Conservation (phyloP, 2,329 filamentous ascomycete genomes). For the Ophiostoma montium region DNA sequence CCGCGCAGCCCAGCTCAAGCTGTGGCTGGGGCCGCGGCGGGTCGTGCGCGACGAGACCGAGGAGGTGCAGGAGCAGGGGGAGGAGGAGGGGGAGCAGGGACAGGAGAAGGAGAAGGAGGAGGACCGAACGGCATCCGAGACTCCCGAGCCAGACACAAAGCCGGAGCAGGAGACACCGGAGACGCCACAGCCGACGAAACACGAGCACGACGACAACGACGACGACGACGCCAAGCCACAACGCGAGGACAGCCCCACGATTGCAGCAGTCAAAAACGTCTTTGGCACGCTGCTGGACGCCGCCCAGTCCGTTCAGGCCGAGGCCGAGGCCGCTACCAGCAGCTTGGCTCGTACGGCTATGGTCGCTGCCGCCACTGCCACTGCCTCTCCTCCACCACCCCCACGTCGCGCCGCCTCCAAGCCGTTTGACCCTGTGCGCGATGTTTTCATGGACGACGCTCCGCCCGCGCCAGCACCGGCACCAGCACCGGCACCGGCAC, state of each 20-base stretch:
- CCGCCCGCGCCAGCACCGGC: constrained; percentile 4
- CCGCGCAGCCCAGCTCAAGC: constrained; percentile 10
- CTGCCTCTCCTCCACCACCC: background rate
- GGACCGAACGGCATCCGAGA: background rate
- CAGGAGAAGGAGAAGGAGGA: background rate
- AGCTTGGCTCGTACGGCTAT: too few species aligned
- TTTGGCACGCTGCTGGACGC: background rate
- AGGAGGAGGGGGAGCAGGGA: constrained; percentile 5
- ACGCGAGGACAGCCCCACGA: background rate
- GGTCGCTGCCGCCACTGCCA: constrained; percentile 1
- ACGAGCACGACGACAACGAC: constrained; percentile 12
- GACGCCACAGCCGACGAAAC: background rate
- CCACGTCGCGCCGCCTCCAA: constrained; percentile 17
- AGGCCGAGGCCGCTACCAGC: background rate
- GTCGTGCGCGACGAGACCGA: constrained; percentile 9
- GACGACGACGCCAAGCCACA: too few species aligned
- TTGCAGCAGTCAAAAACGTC: background rate
- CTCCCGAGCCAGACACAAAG: too few species aligned
- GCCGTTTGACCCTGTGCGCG: constrained; percentile 31
- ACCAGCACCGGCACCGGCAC: background rate
- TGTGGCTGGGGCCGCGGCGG: constrained; percentile 10
- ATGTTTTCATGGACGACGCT: constrained; percentile 22
- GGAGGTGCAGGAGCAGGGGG: constrained; percentile 6
- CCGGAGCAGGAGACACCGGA: background rate
- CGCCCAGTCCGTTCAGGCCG: constrained; percentile 10